Evolutionary conservation across 129 eudicot species (phyloP), one percentile per base, ranked within the genome.

Genomic region (Saussurea involucrata): DNA sequence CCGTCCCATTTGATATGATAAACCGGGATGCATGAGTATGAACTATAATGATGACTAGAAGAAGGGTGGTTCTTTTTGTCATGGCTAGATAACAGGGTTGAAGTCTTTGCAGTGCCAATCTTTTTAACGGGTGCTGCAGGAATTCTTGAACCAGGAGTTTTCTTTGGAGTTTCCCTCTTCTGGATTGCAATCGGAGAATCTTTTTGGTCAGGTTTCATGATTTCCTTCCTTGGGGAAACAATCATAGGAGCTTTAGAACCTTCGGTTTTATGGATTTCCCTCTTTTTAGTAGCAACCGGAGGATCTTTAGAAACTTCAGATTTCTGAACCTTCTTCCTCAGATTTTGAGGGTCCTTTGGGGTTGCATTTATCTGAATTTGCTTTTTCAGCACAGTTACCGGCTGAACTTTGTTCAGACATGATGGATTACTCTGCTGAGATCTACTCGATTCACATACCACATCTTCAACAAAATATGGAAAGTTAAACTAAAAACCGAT

Each of bases 1-100:
- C 86, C 79, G 20, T 77, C 71, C 76, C 86, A 77, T 66, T 20
- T 64, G 53, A 82, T 77, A 42, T 77, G 75, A 46, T 82, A 53
- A n/a, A 63, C 20, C 7, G 83, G 83, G 37, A 6, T 65, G 37
- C 70, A 37, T 46, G 63, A 12, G 2, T 22, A 42, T 13, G 40
- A 29, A 31, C 58, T 32, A 10, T 64, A 4, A 21, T 17, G 60
- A 21, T 17, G 60, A 40, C 29, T 29, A 40, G 17, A 36, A 60
- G 61, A 22, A 17, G 21, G 11, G 4, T 64, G 29, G 5, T 5
- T 40, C 44, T 75, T 37, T 15, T 29, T 61, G 27, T 21, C 24
- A 49, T 73, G 25, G 29, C 8, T 3, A 18, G 49, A 31, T 29
- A 73, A 22, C 24, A 58, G 5, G 29, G 21, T 64, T 66, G 49